Conservation (phyloP, 352 stramenopile species). For the Globisporangium echinulatum region DNA sequence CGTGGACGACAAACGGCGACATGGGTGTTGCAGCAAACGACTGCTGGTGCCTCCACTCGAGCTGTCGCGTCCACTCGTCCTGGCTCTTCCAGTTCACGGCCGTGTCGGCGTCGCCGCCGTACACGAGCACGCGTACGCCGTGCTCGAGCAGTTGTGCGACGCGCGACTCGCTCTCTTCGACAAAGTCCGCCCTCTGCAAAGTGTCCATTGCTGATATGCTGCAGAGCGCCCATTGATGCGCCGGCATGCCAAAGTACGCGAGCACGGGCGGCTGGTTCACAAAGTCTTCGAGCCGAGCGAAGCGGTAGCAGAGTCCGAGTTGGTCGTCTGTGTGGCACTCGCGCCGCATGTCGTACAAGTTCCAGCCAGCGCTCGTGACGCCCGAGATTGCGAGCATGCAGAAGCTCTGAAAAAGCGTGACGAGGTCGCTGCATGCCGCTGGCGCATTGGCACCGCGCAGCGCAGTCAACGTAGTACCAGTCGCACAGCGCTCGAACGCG, state of each 20-base stretch:
- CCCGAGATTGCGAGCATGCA: conserved; percentile 5
- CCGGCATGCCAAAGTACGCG: conserved; percentile 36
- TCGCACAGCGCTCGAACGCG: conserved; percentile 11
- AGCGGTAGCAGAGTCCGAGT: conserved; percentile 56
- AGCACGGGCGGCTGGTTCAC: conserved; percentile 38
- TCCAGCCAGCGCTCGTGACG: conserved; percentile 25
- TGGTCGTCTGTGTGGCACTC: conserved; percentile 41
- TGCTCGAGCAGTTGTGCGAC: conserved; percentile 42
- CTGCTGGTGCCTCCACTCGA: conserved; percentile 35
- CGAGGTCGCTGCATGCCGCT: conserved; percentile 19
- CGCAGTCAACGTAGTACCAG: too few relatives aligned
- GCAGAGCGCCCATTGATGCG: conserved; percentile 43
- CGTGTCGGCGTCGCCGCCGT: conserved; percentile 59
- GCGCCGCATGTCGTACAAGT: conserved; percentile 67
- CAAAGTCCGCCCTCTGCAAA: conserved; percentile 29
- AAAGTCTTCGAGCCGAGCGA: conserved; percentile 46
- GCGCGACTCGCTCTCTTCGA: conserved; percentile 46
- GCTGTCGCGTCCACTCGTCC: conserved; percentile 48
- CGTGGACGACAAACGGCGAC: conserved; percentile 17
- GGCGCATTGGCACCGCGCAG: conserved; percentile 1
- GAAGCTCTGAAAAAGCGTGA: conserved; percentile 13
- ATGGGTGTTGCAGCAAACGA: conserved; percentile 22
- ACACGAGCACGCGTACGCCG: conserved; percentile 68
- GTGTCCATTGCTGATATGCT: conserved; percentile 12
- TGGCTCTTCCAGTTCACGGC: conserved; percentile 69